Base-by-base conservation (phyloP, 768 basidiomycete species). In the Omphalotus guepiniiformis region DNA sequence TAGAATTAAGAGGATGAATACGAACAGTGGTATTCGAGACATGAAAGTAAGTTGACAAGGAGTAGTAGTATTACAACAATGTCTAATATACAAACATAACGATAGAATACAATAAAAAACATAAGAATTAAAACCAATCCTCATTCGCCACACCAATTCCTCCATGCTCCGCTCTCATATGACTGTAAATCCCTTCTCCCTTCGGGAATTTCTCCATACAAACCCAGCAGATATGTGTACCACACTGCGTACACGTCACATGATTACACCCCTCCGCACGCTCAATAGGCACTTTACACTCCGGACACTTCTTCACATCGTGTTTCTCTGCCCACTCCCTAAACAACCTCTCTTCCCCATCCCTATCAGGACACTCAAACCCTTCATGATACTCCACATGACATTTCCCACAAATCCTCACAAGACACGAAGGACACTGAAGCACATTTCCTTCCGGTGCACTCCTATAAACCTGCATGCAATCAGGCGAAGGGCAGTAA, bases 401-500 rank as follows among this genome's bases (percentile, higher is more conserved):
- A 55, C 88, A 90, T 29, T 69, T 62, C 0, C 83, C 67, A 57
- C 88, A 90, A 39, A 89, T 84, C n/a, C 79, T 74, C 5, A 73
- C 56, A 15, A 86, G 72, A 56, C 88, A 90, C 2, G 80, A 79
- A 1, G 85, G 85, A 43, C 88, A 90, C 45, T 82, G 82, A 28
- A 88, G 60, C 7, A 76, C 66, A 4, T 74, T 69, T 18, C 76
- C 76, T 9, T 60, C 62, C 1, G 74, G 66, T 0, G 73, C 75
- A 2, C 72, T 57, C 22, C 86, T 80, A 58, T 91, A 92, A 5
- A 89, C 72, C 55, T 88, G 83, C 0, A 70, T 68, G 55, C 89
- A 92, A 58, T 91, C 85, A 0, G 89, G 83, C 0, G 87, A 83
- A 0, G 89, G 88, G 63, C 89, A 92, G 54, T 80, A 83, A 49